A percentile compares a stretch with the other conserved stretches of the same genome.
Evolutionary conservation across 2,329 filamentous ascomycete species (phyloP).

Genomic region (Nigrospora sphaerica): DNA sequence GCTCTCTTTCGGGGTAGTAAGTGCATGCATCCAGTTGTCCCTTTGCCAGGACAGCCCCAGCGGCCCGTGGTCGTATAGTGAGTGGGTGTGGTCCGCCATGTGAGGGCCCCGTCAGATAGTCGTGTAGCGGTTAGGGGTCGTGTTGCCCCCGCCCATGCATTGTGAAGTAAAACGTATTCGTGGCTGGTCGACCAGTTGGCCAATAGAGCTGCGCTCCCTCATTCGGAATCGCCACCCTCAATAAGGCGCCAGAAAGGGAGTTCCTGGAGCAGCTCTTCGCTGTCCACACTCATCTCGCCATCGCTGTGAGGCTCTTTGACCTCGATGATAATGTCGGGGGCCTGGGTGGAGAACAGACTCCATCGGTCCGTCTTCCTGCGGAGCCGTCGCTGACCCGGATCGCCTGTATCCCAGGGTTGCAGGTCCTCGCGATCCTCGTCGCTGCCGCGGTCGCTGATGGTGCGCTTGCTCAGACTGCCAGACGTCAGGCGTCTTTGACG

Average conservation of each 20-base stretch:
- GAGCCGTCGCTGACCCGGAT: conserved; percentile 15
- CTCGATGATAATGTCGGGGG: conserved; percentile 23
- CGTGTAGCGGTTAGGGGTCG: too few relatives aligned
- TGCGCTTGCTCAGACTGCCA: conserved; percentile 26
- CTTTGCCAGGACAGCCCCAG: too few relatives aligned
- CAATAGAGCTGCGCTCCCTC: background rate
- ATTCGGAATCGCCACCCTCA: conserved; percentile 22
- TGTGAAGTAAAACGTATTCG: too few relatives aligned
- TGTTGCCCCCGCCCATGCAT: too few relatives aligned
- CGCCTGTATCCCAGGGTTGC: conserved; percentile 17
- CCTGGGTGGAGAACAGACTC: conserved; percentile 19
- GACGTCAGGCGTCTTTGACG: conserved; percentile 22
- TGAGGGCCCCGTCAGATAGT: too few relatives aligned
- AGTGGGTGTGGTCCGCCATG: too few relatives aligned
- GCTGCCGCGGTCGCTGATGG: conserved; percentile 25
- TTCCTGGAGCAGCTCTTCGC: conserved; percentile 19
- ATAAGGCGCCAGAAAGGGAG: conserved; percentile 25
- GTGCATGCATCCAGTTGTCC: too few relatives aligned
- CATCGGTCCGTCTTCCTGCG: conserved; percentile 22
- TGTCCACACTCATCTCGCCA: conserved; percentile 22
- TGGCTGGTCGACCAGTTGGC: too few relatives aligned
- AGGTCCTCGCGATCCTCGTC: conserved; percentile 25
- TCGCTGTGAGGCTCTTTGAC: conserved; percentile 24
- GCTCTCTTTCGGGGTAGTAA: too few relatives aligned
- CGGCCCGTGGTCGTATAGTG: too few relatives aligned